phyloP scores from a whole-genome alignment of 75 land plant genomes.

The Adiantum capillusveneris region DNA sequence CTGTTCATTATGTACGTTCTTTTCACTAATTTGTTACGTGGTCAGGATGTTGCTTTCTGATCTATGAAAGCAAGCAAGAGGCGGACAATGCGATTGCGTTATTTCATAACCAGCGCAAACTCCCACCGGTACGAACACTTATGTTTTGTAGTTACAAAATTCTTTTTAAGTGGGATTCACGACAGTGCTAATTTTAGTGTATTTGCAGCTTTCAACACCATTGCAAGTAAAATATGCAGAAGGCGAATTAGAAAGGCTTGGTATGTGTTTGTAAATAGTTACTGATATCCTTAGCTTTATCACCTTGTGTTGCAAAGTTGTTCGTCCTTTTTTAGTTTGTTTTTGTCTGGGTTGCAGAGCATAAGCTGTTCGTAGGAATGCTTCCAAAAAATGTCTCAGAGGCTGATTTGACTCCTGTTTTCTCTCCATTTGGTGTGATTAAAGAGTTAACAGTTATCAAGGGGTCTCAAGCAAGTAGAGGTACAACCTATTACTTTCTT shows the following conservation, averaged over 20 bases:
- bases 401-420: constrained; percentile 57
- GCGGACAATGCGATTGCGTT: constrained; percentile 91
- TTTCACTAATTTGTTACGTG: too few relatives aligned
- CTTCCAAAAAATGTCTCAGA: constrained; percentile 84
- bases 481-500: too few relatives aligned
- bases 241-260: constrained; percentile 95
- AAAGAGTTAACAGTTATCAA: constrained; percentile 82
- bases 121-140: constrained; percentile 67
- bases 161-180: too few relatives aligned
- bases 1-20: too few relatives aligned
- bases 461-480: constrained; percentile 93
- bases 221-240: constrained; percentile 99
- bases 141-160: too few relatives aligned
- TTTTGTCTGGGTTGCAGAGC: constrained; percentile 38
- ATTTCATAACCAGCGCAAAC: constrained; percentile 85
- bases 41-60: constrained; percentile 76
- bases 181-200: too few relatives aligned
- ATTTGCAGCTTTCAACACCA: constrained; percentile 76
- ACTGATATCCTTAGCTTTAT: background rate
- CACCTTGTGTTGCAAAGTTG: background rate
- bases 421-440: constrained; percentile 68
- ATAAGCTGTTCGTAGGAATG: constrained; percentile 97
- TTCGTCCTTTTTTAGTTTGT: background rate
- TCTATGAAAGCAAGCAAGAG: constrained; percentile 79
- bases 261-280: constrained; percentile 33